A percentile compares a stretch with the other conserved stretches of the same genome.
Evolutionary conservation across 75 land plant genomes (phyloP).

Genomic region (Pinus albicaulis): DNA sequence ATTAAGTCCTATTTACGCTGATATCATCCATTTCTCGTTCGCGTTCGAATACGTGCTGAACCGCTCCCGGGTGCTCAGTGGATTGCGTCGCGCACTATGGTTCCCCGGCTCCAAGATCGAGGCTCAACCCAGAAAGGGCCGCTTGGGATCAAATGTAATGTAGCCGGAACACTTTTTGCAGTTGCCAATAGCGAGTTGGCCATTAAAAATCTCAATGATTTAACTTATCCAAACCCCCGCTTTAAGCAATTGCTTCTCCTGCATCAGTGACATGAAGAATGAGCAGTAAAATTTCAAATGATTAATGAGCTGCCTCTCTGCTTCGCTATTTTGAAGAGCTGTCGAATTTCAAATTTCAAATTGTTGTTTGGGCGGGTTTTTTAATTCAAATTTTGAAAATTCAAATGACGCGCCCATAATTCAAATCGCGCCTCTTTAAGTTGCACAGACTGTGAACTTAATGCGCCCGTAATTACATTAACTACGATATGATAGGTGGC

Average conservation of each 20-base stretch:
- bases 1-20: too few relatives aligned
- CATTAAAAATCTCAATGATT: constrained; percentile 49
- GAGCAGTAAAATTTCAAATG: background rate
- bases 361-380: too few relatives aligned
- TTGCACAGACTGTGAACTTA: too few relatives aligned
- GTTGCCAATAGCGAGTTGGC: constrained; percentile 26
- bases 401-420: too few relatives aligned
- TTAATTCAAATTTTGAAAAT: too few relatives aligned
- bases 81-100: constrained; percentile 43
- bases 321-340: too few relatives aligned
- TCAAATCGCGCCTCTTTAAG: too few relatives aligned
- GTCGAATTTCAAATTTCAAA: too few relatives aligned
- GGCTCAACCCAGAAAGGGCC: constrained; percentile 20
- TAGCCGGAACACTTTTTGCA: constrained; percentile 43
- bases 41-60: constrained; percentile 6
- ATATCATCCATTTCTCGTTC: too few relatives aligned
- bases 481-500: too few relatives aligned
- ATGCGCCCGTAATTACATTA: too few relatives aligned
- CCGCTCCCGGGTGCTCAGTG: constrained; percentile 13
- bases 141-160: constrained; percentile 71
- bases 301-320: background rate
- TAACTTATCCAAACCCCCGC: constrained; percentile 46
- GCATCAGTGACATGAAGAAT: background rate
- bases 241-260: constrained; percentile 10
- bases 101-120: constrained; percentile 49